Base-by-base conservation (phyloP, 768 basidiomycete species). In the Pleurotus platypus region DNA sequence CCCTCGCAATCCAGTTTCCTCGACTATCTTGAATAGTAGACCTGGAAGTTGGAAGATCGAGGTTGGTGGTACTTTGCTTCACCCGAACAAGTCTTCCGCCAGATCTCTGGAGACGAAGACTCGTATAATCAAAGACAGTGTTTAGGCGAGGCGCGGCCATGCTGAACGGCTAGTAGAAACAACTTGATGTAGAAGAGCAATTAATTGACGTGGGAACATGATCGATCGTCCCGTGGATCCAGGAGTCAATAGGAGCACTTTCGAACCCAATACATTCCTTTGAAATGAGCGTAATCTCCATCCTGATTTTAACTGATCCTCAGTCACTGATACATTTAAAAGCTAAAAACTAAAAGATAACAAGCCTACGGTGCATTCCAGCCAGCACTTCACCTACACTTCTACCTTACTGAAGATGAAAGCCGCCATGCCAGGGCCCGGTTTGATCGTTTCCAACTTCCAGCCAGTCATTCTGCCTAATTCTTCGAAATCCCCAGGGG, bases 1-100 rank as follows among this genome's bases (percentile, higher is more conserved):
- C 86, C 35, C 66, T 72, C 8, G 88, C 87, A 18, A 87, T 78
- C 83, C 85, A 87, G 58, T 86, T 85, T 11, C 81, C 84, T 47
- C 80, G 75, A 2, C 72, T 56, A 66, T 83, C 80, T 51, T 74
- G 72, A 2, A 77, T 67, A 12, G 74, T 67, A 45, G 66, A 65
- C 30, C 62, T 69, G 15, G 74, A 71, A 27, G 68, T 72, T 56
- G 74, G 70, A 5, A 62, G 64, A 22, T 66, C 63, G 1, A 66
- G 58, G 42, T 78, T 81, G 4, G 51, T 60, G 3, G 74, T 65
- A n/a, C 69, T 68, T 57, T 75, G 80, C 45, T 77, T 72, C 3
- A 88, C 83, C 40, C 87, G 83, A 20, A 76, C 76, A 4, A 26
- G n/a, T 8, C 39, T 24, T n/a, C 42, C n/a, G 16, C 86, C 87